Conservation (phyloP, 108 stramenopile genomes). For the Nitzschia inconspicua region DNA sequence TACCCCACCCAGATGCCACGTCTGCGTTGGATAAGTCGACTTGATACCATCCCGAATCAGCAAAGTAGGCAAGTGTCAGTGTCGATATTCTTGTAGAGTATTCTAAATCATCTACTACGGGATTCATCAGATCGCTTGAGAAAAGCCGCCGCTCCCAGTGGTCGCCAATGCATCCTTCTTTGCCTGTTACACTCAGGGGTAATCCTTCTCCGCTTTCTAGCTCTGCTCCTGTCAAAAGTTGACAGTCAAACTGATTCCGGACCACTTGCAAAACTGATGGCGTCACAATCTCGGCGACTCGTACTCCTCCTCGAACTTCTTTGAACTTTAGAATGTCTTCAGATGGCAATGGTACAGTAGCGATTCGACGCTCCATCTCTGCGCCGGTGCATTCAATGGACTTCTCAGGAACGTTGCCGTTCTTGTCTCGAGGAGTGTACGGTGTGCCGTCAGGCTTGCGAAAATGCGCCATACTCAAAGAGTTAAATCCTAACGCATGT, state of each 20-base stretch:
- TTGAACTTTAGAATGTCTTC: conserved; percentile 58
- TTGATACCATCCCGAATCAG: conserved; percentile 86
- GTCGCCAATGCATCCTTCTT: conserved; percentile 59
- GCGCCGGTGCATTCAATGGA: conserved; percentile 61
- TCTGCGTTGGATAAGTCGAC: conserved; percentile 60
- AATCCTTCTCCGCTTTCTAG: conserved; percentile 52
- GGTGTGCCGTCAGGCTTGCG: conserved; percentile 71
- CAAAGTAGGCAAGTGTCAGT: conserved; percentile 77
- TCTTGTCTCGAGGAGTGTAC: conserved; percentile 53
- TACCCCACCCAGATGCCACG: conserved; percentile 63
- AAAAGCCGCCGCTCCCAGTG: conserved; percentile 82
- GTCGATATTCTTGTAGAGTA: conserved; percentile 61
- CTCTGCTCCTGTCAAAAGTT: conserved; percentile 68
- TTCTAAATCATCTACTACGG: conserved; percentile 62
- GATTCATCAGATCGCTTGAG: conserved; percentile 76
- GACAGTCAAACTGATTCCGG: conserved; percentile 83
- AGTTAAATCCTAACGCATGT: conserved; percentile 79
- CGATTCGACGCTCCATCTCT: conserved; percentile 13
- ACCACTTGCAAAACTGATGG: conserved; percentile 73
- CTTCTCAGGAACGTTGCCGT: conserved; percentile 36
- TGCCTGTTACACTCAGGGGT: conserved; percentile 22
- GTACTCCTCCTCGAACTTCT: conserved; percentile 67
- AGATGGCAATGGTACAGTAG: conserved; percentile 65
- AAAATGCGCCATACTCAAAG: conserved; percentile 73
- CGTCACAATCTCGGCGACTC: conserved; percentile 73